A percentile compares a stretch with the other conserved stretches of the same genome.
Evolutionary conservation across 1,284 basidiomycete species (phyloP).

Genomic region (Cutaneotrichosporon spelunceum): DNA sequence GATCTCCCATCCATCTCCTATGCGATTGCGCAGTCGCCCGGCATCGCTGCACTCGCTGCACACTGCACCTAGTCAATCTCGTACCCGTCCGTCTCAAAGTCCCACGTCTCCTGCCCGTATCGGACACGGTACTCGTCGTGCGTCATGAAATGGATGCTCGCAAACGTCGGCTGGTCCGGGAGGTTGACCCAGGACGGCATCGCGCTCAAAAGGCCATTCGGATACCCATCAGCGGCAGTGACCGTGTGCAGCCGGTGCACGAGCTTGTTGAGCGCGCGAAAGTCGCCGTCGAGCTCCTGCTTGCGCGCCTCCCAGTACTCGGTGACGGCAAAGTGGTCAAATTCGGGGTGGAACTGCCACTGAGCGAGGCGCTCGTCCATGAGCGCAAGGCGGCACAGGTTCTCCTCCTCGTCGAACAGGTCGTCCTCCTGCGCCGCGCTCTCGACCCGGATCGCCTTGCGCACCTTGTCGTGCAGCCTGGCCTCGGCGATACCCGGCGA

Average conservation of each 20-base stretch:
- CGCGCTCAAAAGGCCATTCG: neutral
- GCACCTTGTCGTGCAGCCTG: slow-evolving; percentile 8
- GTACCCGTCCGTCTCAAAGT: slow-evolving; percentile 8
- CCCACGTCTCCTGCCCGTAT: slow-evolving; percentile 5
- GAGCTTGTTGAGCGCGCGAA: slow-evolving; percentile 9
- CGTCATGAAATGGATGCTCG: slow-evolving; percentile 10
- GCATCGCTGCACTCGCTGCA: neutral
- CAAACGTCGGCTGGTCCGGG: slow-evolving; percentile 8
- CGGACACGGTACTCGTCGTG: slow-evolving; percentile 8
- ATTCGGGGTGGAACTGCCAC: slow-evolving; percentile 11
- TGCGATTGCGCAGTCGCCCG: neutral
- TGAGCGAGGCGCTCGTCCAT: slow-evolving; percentile 10
- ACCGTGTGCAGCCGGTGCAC: slow-evolving; percentile 3
- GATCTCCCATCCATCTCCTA: neutral
- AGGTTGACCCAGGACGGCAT: slow-evolving; percentile 11
- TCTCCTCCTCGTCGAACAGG: slow-evolving; percentile 9
- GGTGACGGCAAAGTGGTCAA: slow-evolving; percentile 6
- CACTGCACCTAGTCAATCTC: neutral
- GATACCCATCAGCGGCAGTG: neutral
- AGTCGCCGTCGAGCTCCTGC: slow-evolving; percentile 7
- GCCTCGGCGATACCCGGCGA: slow-evolving; percentile 1
- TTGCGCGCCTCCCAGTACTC: slow-evolving; percentile 11
- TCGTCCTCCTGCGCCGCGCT: slow-evolving; percentile 6
- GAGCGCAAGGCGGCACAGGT: slow-evolving; percentile 8
- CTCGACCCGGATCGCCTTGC: slow-evolving; percentile 8